Percentiles rank a stretch among this genome's conserved stretches.
Conservation (phyloP, 2,329 filamentous ascomycete species). For the Diaporthe longicolla region DNA sequence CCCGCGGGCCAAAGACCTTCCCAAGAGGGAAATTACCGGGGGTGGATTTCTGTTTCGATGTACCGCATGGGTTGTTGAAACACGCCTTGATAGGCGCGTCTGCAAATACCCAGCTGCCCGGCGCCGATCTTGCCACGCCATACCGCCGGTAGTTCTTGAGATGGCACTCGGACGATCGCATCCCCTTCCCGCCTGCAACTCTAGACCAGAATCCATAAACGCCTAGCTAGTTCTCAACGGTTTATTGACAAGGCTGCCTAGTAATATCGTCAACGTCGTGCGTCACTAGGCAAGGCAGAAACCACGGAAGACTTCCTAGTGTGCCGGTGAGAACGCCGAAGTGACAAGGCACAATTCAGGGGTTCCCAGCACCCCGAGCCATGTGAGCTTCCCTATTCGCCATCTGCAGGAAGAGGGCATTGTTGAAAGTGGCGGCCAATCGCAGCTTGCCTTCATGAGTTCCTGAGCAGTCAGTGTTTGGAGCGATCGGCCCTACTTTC, state of each 20-base stretch:
- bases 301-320: no score
- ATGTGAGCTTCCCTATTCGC: not conserved
- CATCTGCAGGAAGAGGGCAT: no score
- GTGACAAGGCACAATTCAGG: not conserved
- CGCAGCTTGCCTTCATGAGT: not conserved
- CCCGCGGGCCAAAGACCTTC: not conserved
- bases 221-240: no score
- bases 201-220: not conserved
- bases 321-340: not conserved
- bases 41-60: not conserved
- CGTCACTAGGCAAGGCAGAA: not conserved
- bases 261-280: not conserved
- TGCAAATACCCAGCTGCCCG: not conserved
- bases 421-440: not conserved
- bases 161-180: not conserved
- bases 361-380: not conserved
- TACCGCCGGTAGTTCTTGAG: slow-evolving; percentile 8
- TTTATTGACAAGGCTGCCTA: not conserved
- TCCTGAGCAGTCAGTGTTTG: not conserved
- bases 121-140: not conserved
- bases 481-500: not conserved
- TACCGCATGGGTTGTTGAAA: not conserved
- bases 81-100: not conserved
- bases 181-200: not conserved
- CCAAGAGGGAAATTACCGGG: not conserved